Evolutionary conservation across 2,329 filamentous ascomycete species (phyloP), one percentile per base, ranked within the genome.

Genomic region (Claviceps spartinae): DNA sequence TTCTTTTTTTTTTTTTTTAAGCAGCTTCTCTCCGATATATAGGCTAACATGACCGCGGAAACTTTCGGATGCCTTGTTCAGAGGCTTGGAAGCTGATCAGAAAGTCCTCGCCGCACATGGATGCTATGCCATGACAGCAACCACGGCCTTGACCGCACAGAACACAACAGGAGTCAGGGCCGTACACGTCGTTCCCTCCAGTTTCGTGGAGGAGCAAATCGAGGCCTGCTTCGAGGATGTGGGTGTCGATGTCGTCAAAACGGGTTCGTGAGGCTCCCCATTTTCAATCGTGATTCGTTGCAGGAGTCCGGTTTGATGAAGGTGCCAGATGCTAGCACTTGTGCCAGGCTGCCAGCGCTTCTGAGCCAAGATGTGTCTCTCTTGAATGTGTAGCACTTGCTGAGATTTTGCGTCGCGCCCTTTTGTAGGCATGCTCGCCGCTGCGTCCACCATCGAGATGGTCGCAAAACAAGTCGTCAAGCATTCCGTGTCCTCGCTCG

Each of bases 101-200:
- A 95, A 95, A 66, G 89, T 95, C 55, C 85, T 95, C 55, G 86
- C 89, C 45, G 88, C 87, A 18, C 89, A 97, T 77, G 83, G 85
- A 54, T 93, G 87, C 70, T 97, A 97, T 74, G 89, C 88, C 54
- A 94, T 96, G 82, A 96, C 91, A 49, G 88, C 90, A 22, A 96
- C 91, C 9, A 94, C 91, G 14, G 91, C 91, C 20, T 72, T 98
- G 63, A 98, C 93, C n/a, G 90, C 88, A 16, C 93, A 97, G 64
- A 95, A 97, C 68, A 98, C 93, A 0, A 75, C 79, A 50, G 88
- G 88, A 4, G 89, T 97, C 14, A 75, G 81, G 55, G 88, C 78
- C 57, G 88, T 97, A 49, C 88, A 95, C 62, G 72, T 85, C 52
- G 79, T 86, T 7, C 91, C 91, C 0, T 73, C 86, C 0, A 74